Evolutionary conservation across 768 basidiomycete species (phyloP), one percentile per base, ranked within the genome.

Genomic region (Phylloporus sp.): DNA sequence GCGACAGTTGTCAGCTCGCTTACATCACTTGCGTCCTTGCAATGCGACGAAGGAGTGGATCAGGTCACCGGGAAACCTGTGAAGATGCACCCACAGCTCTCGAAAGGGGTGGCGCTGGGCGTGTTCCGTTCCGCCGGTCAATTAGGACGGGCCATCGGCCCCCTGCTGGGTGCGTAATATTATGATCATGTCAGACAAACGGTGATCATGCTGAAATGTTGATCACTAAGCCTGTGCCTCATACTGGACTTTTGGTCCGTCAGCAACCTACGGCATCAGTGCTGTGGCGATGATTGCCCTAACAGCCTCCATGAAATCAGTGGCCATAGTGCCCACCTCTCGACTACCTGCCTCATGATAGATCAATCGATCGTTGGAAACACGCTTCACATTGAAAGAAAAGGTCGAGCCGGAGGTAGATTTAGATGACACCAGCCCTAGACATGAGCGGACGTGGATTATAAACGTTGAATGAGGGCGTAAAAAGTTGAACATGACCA

Each of bases 1-100:
- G 95, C 95, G 5, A 97, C 93, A 1, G 95, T 97, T 45, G 95
- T 99, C 55, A 97, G 89, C 63, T 82, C 91, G 9, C 75, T 99
- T 57, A 99, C 93, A 32, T 85, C 94, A 23, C 83, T 86, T 56
- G 95, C 95, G 10, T 94, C 92, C 13, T 67, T 94, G 58, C 92
- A 95, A 70, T 94, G 91, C 56, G 90, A 95, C 63, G 90, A 93
- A 26, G 77, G 70, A 11, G 67, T 79, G 15, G 82, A 85, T 62
- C 68, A 72, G 9, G 74, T 75, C 34, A 82, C 80, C 1, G 82
- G 81, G 9, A 84, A 87, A 63, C 69, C 77, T 1, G 56, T 67
- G 9, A 71, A 74, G 55, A 75, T 78, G 56, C 80, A 87, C 58
- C 82, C 86, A 2, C 73, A 84, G 52, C 78, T 95, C 39, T 82